These are phyloP conservation scores for Boletus subcaerulescens DNA, from an alignment of 768 basidiomycete genomes.

Conservation along the genomic window DNA sequence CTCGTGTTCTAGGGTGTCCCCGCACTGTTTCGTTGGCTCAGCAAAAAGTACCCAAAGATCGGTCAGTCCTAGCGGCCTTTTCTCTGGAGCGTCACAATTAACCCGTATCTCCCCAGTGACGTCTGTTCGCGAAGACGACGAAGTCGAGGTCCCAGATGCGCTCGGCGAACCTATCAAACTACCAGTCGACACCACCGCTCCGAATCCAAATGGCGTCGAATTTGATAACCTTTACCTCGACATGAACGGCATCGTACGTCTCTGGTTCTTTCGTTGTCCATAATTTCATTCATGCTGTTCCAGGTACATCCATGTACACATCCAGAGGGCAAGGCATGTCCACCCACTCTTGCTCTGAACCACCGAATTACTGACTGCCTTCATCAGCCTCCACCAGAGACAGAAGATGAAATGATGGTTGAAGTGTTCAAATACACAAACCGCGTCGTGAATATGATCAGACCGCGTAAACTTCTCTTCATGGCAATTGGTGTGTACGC, in stretches of 20 bases:
- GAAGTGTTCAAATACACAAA: slow-evolving; percentile 97
- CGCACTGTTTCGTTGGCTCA: slow-evolving; percentile 96
- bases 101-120: slow-evolving; percentile 43
- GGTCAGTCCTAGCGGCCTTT: slow-evolving; percentile 44
- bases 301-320: slow-evolving; percentile 99
- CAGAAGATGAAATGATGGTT: slow-evolving; percentile 99
- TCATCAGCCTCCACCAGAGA: slow-evolving; percentile 85
- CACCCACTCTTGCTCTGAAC: background rate
- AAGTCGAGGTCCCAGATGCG: slow-evolving; percentile 61
- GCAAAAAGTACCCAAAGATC: slow-evolving; percentile 98
- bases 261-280: background rate
- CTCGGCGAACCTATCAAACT: slow-evolving; percentile 65
- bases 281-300: background rate
- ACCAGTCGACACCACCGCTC: slow-evolving; percentile 72
- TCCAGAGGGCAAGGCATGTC: slow-evolving; percentile 86
- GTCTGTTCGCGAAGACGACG: slow-evolving; percentile 84
- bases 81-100: background rate
- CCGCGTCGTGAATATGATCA: slow-evolving; percentile 93
- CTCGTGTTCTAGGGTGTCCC: slow-evolving; percentile 79
- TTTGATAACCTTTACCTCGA: slow-evolving; percentile 97
- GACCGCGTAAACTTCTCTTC: slow-evolving; percentile 92
- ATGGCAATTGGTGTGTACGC: slow-evolving; percentile 88
- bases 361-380: background rate
- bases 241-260: slow-evolving; percentile 95
- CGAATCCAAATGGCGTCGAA: slow-evolving; percentile 95